A percentile compares a stretch with the other conserved stretches of the same genome.
phyloP scores from a whole-genome alignment of 2,329 filamentous ascomycete genomes.

The Aspergillus uvarum region DNA sequence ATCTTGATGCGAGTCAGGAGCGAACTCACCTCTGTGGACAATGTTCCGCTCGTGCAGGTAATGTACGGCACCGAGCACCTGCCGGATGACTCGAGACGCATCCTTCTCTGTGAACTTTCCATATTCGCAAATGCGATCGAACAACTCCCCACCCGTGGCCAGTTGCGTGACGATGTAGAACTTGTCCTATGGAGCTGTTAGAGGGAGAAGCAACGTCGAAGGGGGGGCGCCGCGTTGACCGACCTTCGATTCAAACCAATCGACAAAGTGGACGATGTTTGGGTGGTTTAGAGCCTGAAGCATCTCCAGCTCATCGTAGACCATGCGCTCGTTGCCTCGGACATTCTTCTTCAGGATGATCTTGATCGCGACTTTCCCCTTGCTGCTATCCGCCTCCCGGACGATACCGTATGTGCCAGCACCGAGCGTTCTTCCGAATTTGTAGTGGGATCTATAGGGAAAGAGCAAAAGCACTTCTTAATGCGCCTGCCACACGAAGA shows the following conservation, averaged over 20 bases:
- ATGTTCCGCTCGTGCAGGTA: constrained; percentile 94
- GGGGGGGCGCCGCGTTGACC: constrained; percentile 26
- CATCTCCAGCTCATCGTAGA: constrained; percentile 94
- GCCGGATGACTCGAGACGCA: constrained; percentile 89
- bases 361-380: constrained; percentile 88
- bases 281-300: constrained; percentile 87
- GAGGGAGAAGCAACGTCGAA: neutral
- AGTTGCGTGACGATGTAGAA: constrained; percentile 99
- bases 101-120: constrained; percentile 99
- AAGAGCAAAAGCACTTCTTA: constrained; percentile 6
- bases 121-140: constrained; percentile 96
- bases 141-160: constrained; percentile 92
- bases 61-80: constrained; percentile 88
- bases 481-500: constrained; percentile 8
- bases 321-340: constrained; percentile 97
- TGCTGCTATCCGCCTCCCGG: constrained; percentile 82
- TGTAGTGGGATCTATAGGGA: constrained; percentile 71
- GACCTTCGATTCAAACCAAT: constrained; percentile 98
- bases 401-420: constrained; percentile 98
- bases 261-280: constrained; percentile 94
- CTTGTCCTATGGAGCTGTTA: constrained; percentile 69
- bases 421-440: constrained; percentile 88
- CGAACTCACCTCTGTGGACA: constrained; percentile 77
- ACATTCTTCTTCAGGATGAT: constrained; percentile 99
- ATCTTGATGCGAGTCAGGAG: neutral